These are phyloP conservation scores for Juncus inflexus DNA, from an alignment of 176 grass and related monocot species.

Conservation along the genomic window DNA sequence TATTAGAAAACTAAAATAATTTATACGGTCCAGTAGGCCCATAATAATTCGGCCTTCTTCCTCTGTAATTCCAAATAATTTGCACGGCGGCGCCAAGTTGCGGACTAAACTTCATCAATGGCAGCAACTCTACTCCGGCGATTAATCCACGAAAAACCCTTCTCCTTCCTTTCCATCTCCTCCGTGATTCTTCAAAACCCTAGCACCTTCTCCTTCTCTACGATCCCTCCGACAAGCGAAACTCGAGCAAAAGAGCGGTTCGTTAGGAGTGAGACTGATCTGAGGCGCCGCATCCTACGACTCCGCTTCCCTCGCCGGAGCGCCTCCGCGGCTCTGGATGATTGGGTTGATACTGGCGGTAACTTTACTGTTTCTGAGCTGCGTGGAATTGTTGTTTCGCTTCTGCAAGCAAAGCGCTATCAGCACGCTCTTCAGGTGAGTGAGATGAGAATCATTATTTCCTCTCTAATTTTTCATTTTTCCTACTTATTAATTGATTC, in stretches of 20 bases:
- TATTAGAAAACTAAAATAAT: too few species aligned
- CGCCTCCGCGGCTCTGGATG: slow-evolving; percentile 32
- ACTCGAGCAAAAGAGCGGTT: not conserved
- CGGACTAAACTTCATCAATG: not conserved
- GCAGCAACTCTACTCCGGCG: not conserved
- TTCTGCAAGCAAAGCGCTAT: slow-evolving; percentile 43
- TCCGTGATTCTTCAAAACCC: slow-evolving; percentile 27
- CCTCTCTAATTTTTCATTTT: not conserved
- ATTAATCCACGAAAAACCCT: slow-evolving; percentile 22
- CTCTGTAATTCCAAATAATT: too few species aligned
- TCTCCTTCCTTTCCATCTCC: slow-evolving; percentile 5
- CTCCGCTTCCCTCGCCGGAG: slow-evolving; percentile 24
- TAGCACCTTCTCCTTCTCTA: slow-evolving; percentile 18
- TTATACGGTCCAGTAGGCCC: too few species aligned
- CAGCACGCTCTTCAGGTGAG: slow-evolving; percentile 62
- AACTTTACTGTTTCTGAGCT: slow-evolving; percentile 35
- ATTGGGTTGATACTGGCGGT: slow-evolving; percentile 37
- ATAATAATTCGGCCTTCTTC: too few species aligned
- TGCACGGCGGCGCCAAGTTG: not conserved
- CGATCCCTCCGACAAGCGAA: not conserved
- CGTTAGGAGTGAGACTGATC: slow-evolving; percentile 10
- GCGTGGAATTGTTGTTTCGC: slow-evolving; percentile 28
- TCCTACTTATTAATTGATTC: slow-evolving; percentile 7
- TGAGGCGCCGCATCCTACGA: slow-evolving; percentile 35
- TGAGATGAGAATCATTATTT: not conserved